Conservation (phyloP, 2,329 filamentous ascomycete genomes). For the Clonostachys chloroleuca region DNA sequence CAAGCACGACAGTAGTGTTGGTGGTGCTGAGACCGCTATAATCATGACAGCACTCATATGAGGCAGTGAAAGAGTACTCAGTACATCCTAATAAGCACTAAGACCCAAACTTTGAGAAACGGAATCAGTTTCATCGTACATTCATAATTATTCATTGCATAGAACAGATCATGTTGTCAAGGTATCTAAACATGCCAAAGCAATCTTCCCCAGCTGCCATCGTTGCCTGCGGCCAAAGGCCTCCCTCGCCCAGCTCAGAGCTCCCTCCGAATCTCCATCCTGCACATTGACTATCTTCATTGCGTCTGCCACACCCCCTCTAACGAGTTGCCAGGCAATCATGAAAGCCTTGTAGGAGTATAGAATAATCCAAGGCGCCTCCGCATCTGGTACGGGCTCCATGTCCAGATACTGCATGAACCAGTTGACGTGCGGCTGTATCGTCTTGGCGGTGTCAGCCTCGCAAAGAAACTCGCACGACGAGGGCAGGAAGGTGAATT, state of each 20-base stretch:
- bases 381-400: conserved; percentile 9
- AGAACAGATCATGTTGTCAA: conserved; percentile 3
- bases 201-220: conserved; percentile 23
- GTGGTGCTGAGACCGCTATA: too few species aligned
- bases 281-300: conserved; percentile 21
- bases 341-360: conserved; percentile 34
- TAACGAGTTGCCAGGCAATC: conserved; percentile 30
- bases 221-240: conserved; percentile 19
- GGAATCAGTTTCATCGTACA: too few species aligned
- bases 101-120: too few species aligned
- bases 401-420: conserved; percentile 27
- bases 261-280: conserved; percentile 20
- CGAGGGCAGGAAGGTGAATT: conserved; percentile 20
- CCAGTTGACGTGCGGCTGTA: conserved; percentile 30
- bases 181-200: conserved; percentile 19
- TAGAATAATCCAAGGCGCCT: conserved; percentile 30
- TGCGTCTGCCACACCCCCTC: conserved; percentile 18
- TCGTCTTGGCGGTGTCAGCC: conserved; percentile 14
- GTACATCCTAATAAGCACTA: too few species aligned
- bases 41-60: too few species aligned
- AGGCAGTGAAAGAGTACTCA: too few species aligned
- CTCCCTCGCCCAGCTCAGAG: conserved; percentile 20
- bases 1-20: too few species aligned
- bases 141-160: too few species aligned
- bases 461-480: conserved; percentile 23